Base-by-base conservation (phyloP, 2,329 filamentous ascomycete genomes). In the Metarhizium guizhouense region DNA sequence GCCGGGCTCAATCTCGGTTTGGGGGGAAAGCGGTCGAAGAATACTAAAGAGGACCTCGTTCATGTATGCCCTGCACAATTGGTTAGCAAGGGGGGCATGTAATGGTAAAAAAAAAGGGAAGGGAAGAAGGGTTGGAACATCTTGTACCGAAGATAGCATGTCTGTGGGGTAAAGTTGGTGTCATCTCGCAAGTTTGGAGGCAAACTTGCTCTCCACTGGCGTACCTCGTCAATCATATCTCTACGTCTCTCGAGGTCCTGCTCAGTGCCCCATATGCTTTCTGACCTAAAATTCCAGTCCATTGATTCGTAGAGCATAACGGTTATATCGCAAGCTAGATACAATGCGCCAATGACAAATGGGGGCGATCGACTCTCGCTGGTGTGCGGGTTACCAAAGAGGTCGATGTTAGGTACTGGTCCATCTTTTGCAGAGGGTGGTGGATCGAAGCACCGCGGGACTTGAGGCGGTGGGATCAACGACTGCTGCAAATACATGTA, bases 111-210 rank as follows among this genome's bases (percentile, higher is more conserved):
- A 16, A 4, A 11, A 38, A 38, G 16, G n/a, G 25, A 1, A 16
- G 6, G 13, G 43, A 3, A 16, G 25, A 1, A 16, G 16, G 13
- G 4, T 20, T 45, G 8, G 34, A 6, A 4, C 16, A 47, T 45
- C 2, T 36, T 47, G 18, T 32, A 60, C 58, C 56, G 58, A 36
- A 61, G 53, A 47, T 53, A 56, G 34, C 52, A 57, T 3, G 59
- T 60, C 53, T 61, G 59, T 1, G 56, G 58, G 2, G 58, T 58
- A 38, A 57, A 54, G 30, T 61, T 61, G n/a, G 48, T 36, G n/a
- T 60, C 58, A 11, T 55, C 51, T 8, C 47, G 51, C 58, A 61
- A 53, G 36, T 54, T 52, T 3, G 47, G 47, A 6, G 59, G 59
- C 29, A 60, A 40, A 6, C n/a, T 38, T 6, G 20, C 49, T 29